These are phyloP conservation scores for Ophiocordyceps australis DNA, from an alignment of 2,329 filamentous ascomycete species.

Conservation along the genomic window DNA sequence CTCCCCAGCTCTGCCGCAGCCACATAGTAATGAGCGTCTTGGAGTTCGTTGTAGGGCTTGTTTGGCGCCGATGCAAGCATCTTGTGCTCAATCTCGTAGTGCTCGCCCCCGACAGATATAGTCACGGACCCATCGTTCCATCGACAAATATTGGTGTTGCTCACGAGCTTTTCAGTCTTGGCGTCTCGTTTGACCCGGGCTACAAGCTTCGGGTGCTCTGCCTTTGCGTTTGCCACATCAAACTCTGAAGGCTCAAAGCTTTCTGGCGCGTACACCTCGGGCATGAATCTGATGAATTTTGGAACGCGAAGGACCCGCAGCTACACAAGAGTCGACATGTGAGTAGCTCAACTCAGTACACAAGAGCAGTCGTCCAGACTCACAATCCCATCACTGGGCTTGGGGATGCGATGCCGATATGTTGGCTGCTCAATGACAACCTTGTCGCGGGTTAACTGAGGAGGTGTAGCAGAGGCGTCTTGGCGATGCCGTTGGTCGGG, in stretches of 20 bases:
- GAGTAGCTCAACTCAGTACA: not conserved
- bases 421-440: conserved; percentile 46
- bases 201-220: conserved; percentile 43
- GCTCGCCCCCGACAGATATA: conserved; percentile 54
- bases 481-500: conserved; percentile 14
- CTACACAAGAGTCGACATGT: conserved; percentile 16
- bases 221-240: conserved; percentile 31
- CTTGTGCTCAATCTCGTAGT: conserved; percentile 60
- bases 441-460: conserved; percentile 29
- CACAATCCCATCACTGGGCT: conserved; percentile 54
- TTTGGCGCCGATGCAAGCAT: conserved; percentile 41
- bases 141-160: conserved; percentile 55
- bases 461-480: conserved; percentile 24
- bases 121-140: conserved; percentile 71
- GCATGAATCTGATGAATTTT: conserved; percentile 52
- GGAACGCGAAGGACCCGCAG: conserved; percentile 55
- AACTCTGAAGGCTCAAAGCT: conserved; percentile 43
- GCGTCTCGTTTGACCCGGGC: conserved; percentile 53
- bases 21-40: conserved; percentile 62
- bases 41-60: conserved; percentile 44
- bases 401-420: conserved; percentile 51
- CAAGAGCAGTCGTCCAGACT: conserved; percentile 6
- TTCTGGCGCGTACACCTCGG: conserved; percentile 45
- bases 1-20: conserved; percentile 52
- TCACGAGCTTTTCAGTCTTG: conserved; percentile 47